Percentiles rank a stretch among this genome's conserved stretches.
Conservation (phyloP, 169 alveolate genomes). For the Plasmodium gonderi region DNA sequence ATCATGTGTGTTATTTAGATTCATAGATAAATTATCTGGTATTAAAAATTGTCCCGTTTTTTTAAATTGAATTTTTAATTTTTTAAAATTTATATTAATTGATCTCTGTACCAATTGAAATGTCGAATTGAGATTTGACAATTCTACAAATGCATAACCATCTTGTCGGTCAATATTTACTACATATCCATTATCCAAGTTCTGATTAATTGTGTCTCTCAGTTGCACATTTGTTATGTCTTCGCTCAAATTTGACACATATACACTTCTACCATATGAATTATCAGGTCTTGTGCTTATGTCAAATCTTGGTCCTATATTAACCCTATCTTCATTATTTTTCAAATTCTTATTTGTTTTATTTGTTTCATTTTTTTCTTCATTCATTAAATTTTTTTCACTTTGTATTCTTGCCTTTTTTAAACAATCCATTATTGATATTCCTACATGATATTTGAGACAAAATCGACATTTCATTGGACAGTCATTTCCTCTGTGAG, state of each 20-base stretch:
- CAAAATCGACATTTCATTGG: constrained; percentile 75
- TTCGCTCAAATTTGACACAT: constrained; percentile 68
- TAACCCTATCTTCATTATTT: constrained; percentile 23
- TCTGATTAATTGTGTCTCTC: constrained; percentile 55
- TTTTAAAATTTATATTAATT: constrained; percentile 52
- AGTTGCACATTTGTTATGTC: constrained; percentile 57
- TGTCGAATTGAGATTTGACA: constrained; percentile 57
- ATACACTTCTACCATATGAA: constrained; percentile 74
- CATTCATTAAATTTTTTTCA: constrained; percentile 28
- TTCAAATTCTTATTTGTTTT: constrained; percentile 15
- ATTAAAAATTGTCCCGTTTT: constrained; percentile 72
- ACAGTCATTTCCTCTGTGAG: constrained; percentile 80
- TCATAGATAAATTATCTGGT: constrained; percentile 53
- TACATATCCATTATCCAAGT: constrained; percentile 64
- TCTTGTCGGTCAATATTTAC: constrained; percentile 72
- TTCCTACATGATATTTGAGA: constrained; percentile 49
- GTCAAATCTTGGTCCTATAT: constrained; percentile 71
- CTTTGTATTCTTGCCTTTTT: constrained; percentile 70
- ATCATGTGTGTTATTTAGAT: not conserved
- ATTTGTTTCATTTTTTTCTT: constrained; percentile 43
- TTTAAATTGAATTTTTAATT: constrained; percentile 68
- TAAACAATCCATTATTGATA: constrained; percentile 72
- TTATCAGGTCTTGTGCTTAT: constrained; percentile 69
- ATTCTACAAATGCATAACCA: constrained; percentile 72
- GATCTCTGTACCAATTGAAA: constrained; percentile 65